Base-by-base conservation (phyloP, 2,329 filamentous ascomycete genomes). In the Pestalotiopsis sp. region DNA sequence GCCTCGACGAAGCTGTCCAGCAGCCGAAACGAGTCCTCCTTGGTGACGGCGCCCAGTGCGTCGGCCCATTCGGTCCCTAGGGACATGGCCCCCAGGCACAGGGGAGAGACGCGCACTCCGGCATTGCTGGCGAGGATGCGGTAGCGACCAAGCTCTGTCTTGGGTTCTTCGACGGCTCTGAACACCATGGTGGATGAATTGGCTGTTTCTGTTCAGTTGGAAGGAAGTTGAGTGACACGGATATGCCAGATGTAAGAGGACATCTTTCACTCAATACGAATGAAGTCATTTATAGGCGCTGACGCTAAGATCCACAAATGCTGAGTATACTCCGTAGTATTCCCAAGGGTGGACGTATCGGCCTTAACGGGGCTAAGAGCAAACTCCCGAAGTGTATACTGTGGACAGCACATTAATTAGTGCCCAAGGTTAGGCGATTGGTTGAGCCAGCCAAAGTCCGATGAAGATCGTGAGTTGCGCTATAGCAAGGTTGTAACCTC, bases 1-100 rank as follows among this genome's bases (percentile, higher is more conserved):
- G 84, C 80, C 17, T 82, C 81, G 66, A 81, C 83, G 78, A 84
- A 91, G 68, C 82, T 83, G 71, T 91, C 88, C 1, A 91, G 81
- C 4, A 92, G 82, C 63, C 83, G 81, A 74, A 90, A 90, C 0
- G 85, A 79, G 12, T 81, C 75, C 38, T 86, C 83, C 74, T 90
- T 88, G 74, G 81, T 80, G 79, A 87, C 86, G 66, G 82, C 82
- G 13, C 88, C 88, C 81, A 90, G 81, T 25, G 79, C 73, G 0
- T 75, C 69, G 6, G 73, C 76, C 83, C 84, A 86, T 4, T 82
- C 80, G 11, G 80, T 77, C 27, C 86, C 86, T 69, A 88, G 81
- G 68, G 80, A 84, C 86, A 88, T 88, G 63, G 81, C 84, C 39
- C 87, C 87, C 2, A 89, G 80, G 58, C 78, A 78, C n/a, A 88